phyloP scores from a whole-genome alignment of 345 rosid species.

The Punica granatum region DNA sequence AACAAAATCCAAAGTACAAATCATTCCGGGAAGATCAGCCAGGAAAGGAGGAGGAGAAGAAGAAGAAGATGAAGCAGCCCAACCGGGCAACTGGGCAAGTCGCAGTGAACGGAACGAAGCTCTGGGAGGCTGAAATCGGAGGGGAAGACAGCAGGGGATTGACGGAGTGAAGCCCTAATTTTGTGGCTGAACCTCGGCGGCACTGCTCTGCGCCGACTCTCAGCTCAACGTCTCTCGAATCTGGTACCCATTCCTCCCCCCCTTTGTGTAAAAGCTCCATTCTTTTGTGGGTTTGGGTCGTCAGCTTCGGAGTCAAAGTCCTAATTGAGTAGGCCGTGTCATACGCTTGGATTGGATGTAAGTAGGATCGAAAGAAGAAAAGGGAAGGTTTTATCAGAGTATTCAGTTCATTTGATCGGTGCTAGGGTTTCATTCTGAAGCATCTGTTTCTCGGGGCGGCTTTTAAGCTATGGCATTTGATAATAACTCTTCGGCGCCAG shows the following conservation, averaged over 20 bases:
- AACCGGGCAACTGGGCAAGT: too few relatives aligned
- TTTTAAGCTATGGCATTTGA: constrained; percentile 49
- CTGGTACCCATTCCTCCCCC: neutral
- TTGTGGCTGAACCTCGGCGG: constrained; percentile 1
- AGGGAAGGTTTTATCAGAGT: neutral
- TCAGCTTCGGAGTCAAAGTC: neutral
- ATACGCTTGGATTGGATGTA: neutral
- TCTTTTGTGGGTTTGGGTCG: neutral
- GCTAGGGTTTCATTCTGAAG: neutral
- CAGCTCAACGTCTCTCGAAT: neutral
- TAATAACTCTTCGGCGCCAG: constrained; percentile 33
- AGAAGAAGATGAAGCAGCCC: neutral
- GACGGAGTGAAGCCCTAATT: constrained; percentile 5
- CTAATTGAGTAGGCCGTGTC: neutral
- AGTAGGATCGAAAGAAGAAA: neutral
- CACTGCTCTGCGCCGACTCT: constrained; percentile 2
- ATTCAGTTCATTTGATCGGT: neutral
- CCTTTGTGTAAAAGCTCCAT: neutral
- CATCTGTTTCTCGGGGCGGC: neutral
- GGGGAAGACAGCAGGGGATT: neutral
- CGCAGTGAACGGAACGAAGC: too few relatives aligned
- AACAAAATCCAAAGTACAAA: neutral
- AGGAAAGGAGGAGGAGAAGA: neutral
- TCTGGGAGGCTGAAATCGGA: neutral
- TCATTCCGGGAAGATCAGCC: too few relatives aligned